These are phyloP conservation scores for Helicocarpus griseus DNA, from an alignment of 2,329 filamentous ascomycete genomes.

Conservation along the genomic window DNA sequence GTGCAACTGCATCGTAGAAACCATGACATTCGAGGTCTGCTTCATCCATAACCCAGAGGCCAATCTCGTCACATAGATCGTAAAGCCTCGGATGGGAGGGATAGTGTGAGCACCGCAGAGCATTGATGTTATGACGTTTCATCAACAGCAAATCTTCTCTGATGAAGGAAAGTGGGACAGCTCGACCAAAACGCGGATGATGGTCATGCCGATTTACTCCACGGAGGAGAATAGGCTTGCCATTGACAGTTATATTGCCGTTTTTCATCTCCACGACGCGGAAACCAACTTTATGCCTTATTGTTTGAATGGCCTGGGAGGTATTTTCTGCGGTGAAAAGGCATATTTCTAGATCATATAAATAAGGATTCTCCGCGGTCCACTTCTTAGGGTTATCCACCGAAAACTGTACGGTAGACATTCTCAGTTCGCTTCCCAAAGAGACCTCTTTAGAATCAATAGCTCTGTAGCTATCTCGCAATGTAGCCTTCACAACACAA, in stretches of 20 bases:
- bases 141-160: conserved; percentile 54
- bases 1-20: conserved; percentile 30
- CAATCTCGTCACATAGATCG: conserved; percentile 26
- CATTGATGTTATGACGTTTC: conserved; percentile 63
- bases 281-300: conserved; percentile 52
- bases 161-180: conserved; percentile 54
- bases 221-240: conserved; percentile 49
- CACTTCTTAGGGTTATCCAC: conserved; percentile 52
- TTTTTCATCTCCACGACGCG: conserved; percentile 53
- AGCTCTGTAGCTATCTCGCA: conserved; percentile 35
- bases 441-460: conserved; percentile 15
- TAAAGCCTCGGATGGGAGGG: conserved; percentile 36
- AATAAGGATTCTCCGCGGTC: conserved; percentile 57
- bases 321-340: conserved; percentile 26
- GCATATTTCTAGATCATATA: conserved; percentile 47
- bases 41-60: conserved; percentile 29
- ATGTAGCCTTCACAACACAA: conserved; percentile 32
- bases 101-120: conserved; percentile 59
- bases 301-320: conserved; percentile 22
- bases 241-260: conserved; percentile 54
- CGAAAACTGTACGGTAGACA: conserved; percentile 27
- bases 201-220: conserved; percentile 64
- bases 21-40: conserved; percentile 30
- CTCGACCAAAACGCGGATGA: conserved; percentile 53
- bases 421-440: conserved; percentile 15